Percentiles rank a stretch among this genome's conserved stretches.
Evolutionary conservation across 2,329 filamentous ascomycete genomes (phyloP).

Genomic region (Penicillium sp.): DNA sequence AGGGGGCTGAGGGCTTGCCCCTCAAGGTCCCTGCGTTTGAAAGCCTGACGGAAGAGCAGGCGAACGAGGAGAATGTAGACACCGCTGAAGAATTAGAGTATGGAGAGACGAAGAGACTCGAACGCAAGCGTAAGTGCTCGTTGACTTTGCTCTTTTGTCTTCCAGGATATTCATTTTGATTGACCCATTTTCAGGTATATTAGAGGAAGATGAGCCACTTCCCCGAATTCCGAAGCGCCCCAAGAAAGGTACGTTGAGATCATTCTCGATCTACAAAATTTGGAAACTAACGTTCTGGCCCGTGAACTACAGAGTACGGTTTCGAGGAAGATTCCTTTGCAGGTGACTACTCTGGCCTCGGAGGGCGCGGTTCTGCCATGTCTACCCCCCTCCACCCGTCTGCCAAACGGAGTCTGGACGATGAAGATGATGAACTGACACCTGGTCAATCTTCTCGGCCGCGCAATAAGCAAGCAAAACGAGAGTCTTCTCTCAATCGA

Average conservation of each 20-base stretch:
- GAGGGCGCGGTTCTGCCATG: constrained; percentile 30
- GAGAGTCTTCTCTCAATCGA: constrained; percentile 37
- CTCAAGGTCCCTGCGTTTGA: constrained; percentile 50
- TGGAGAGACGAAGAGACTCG: constrained; percentile 48
- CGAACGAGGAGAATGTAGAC: constrained; percentile 51
- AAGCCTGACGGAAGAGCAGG: constrained; percentile 49
- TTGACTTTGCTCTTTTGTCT: background rate
- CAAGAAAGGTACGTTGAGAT: constrained; percentile 39
- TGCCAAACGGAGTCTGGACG: constrained; percentile 33
- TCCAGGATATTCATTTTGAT: background rate
- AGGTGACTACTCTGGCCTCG: constrained; percentile 31
- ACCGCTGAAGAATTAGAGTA: constrained; percentile 49
- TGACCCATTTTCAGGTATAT: constrained; percentile 37
- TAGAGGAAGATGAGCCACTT: constrained; percentile 49
- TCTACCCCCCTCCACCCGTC: constrained; percentile 42
- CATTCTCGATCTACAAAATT: constrained; percentile 2
- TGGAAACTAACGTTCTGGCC: constrained; percentile 5
- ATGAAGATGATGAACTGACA: constrained; percentile 44
- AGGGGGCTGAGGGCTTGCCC: constrained; percentile 44
- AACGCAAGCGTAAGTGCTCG: constrained; percentile 45
- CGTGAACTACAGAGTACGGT: constrained; percentile 24
- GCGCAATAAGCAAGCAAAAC: constrained; percentile 41
- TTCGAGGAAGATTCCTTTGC: constrained; percentile 37
- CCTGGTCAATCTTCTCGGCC: constrained; percentile 38
- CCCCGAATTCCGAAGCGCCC: constrained; percentile 45